Conservation (phyloP, 768 basidiomycete genomes). For the Hydnum rufescens region DNA sequence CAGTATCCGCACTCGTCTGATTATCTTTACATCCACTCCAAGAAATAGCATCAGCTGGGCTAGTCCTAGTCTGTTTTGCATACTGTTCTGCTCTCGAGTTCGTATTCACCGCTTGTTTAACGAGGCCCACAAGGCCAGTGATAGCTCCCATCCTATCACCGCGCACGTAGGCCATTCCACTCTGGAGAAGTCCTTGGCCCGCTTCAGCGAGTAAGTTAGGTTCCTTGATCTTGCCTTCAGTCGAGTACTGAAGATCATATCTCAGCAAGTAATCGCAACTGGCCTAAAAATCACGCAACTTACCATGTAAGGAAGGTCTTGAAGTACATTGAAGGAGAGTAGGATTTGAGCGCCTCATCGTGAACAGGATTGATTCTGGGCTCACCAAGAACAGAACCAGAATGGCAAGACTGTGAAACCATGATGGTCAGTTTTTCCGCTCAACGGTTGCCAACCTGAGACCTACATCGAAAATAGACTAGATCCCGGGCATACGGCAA, state of each 20-base stretch:
- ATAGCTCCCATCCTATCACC: constrained; percentile 70
- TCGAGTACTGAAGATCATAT: constrained; percentile 46
- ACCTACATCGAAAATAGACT: constrained; percentile 52
- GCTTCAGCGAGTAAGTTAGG: constrained; percentile 78
- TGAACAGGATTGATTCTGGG: background rate
- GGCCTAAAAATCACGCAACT: background rate
- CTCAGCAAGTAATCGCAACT: background rate
- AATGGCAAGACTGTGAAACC: constrained; percentile 52
- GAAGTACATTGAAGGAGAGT: constrained; percentile 17
- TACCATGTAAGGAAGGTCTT: constrained; percentile 23
- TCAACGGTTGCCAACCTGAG: constrained; percentile 2
- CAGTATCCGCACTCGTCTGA: constrained; percentile 24
- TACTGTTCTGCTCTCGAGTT: constrained; percentile 37
- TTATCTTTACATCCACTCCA: constrained; percentile 27
- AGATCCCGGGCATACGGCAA: background rate
- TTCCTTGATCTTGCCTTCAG: constrained; percentile 88
- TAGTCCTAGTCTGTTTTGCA: constrained; percentile 42
- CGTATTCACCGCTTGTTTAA: constrained; percentile 54
- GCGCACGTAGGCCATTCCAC: constrained; percentile 52
- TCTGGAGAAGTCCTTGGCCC: constrained; percentile 66
- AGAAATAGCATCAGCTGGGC: constrained; percentile 54
- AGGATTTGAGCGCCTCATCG: background rate
- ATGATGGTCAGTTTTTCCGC: background rate
- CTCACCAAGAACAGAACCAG: constrained; percentile 68
- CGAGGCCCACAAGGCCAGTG: constrained; percentile 46